Conservation (phyloP, 73 alveolate genomes). For the Symbiodinium natans region DNA sequence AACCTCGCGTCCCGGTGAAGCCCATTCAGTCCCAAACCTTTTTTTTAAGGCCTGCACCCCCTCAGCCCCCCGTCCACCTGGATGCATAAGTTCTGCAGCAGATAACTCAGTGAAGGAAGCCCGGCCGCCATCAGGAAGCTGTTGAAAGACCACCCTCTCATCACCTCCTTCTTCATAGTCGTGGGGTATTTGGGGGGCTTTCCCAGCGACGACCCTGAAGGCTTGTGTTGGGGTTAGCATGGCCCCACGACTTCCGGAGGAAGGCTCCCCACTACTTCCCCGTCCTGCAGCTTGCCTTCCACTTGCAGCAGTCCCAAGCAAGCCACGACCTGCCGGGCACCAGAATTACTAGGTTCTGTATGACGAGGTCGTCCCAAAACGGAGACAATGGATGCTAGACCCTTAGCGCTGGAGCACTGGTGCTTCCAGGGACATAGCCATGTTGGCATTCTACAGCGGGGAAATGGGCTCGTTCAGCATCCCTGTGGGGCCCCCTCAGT, state of each 20-base stretch:
- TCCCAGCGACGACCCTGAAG: too few relatives aligned
- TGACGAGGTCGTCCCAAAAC: too few relatives aligned
- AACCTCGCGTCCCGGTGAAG: too few relatives aligned
- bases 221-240: neutral
- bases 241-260: neutral
- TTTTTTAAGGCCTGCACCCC: too few relatives aligned
- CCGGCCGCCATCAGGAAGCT: conserved; percentile 83
- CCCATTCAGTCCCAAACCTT: too few relatives aligned
- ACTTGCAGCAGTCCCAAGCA: neutral
- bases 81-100: conserved; percentile 62
- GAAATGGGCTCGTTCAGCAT: neutral
- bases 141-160: conserved; percentile 23
- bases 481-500: neutral
- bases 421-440: too few relatives aligned
- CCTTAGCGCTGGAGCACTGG: too few relatives aligned
- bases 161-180: neutral
- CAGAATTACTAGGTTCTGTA: too few relatives aligned
- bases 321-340: neutral
- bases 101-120: conserved; percentile 44
- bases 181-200: too few relatives aligned
- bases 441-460: too few relatives aligned
- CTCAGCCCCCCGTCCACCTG: conserved; percentile 21
- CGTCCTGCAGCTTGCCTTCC: conserved; percentile 3
- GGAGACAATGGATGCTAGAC: too few relatives aligned
- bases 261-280: neutral